Evolutionary conservation across 257 asterid genomes (phyloP), one percentile per base, ranked within the genome.

Genomic region (Leptodermis oblonga): DNA sequence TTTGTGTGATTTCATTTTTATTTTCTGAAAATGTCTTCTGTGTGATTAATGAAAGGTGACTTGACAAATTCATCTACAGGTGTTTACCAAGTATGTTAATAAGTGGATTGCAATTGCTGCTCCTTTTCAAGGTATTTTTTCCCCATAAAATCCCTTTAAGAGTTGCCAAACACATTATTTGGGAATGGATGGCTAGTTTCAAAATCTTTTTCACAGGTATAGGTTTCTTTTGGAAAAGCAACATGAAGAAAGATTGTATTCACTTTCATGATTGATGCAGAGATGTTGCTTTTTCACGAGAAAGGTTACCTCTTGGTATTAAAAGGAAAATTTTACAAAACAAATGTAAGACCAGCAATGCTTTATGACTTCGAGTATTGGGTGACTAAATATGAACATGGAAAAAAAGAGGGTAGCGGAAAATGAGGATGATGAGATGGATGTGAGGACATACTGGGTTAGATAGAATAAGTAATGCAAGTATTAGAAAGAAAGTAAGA

Each of bases 101-200:
- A 90, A 90, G 82, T 90, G 96, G 96, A 90, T 90, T 78, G 62
- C 86, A 45, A 86, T 90, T 79, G 95, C 89, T 72, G 74, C 92
- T 55, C 97, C 97, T 9, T 90, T 90, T 76, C 97, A 90, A 88
- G 97, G 97, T 85, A 79, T 68, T 58, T 11, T 69, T 53, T 63
- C 15, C 49, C 36, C 33, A 64, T 31, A 14, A 26, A 45, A 10
- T 39, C 20, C 59, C 18, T 71, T 42, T 48, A 64, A 18, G 54
- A 25, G 68, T 43, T 70, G 25, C 45, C 18, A 60, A 15, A 53
- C 43, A 23, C 46, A 18, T 4, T 0, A 51, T 26, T 39, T 52
- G 13, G 9, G 17, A 17, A 30, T 28, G 28, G 23, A 28, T 20
- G 17, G 48, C 51, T 60, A 31, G 69, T 52, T 41, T 67, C 25